Percentiles rank a stretch among this genome's conserved stretches.
phyloP scores from a whole-genome alignment of 192 early-diverging fungal species.

The Spinellus fusiger region DNA sequence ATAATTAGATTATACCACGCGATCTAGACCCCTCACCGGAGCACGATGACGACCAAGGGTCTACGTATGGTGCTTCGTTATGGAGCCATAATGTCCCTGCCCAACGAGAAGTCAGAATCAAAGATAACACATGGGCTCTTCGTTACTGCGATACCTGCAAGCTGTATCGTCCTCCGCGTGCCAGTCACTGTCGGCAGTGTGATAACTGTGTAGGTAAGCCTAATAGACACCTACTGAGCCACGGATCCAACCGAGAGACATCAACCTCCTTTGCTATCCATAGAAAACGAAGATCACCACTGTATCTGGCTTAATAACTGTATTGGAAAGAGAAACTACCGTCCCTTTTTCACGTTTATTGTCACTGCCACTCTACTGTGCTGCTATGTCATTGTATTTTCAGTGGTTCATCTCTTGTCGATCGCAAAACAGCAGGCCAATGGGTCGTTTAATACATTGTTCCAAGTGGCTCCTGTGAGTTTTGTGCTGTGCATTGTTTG shows the following conservation, averaged over 20 bases:
- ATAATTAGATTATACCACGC: slow-evolving; percentile 55
- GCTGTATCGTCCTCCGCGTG: slow-evolving; percentile 84
- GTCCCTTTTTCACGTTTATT: slow-evolving; percentile 80
- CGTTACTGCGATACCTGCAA: slow-evolving; percentile 90
- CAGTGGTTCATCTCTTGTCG: slow-evolving; percentile 4
- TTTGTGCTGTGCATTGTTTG: slow-evolving; percentile 61
- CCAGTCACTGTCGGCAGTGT: slow-evolving; percentile 83
- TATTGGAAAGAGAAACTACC: slow-evolving; percentile 79
- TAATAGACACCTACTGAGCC: not conserved
- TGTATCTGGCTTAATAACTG: slow-evolving; percentile 97
- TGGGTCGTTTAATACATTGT: slow-evolving; percentile 7
- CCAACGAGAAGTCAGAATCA: slow-evolving; percentile 54
- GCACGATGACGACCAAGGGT: slow-evolving; percentile 38
- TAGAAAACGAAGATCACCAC: slow-evolving; percentile 81
- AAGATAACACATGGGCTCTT: slow-evolving; percentile 53
- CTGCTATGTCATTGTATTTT: slow-evolving; percentile 53
- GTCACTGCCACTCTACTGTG: slow-evolving; percentile 54
- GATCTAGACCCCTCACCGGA: slow-evolving; percentile 57
- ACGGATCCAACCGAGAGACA: not conserved
- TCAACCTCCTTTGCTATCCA: not conserved
- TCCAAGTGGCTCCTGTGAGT: slow-evolving; percentile 22
- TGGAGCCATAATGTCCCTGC: slow-evolving; percentile 34
- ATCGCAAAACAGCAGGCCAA: not conserved
- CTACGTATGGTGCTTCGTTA: slow-evolving; percentile 30
- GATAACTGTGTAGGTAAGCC: slow-evolving; percentile 80